Evolutionary conservation across 2,329 filamentous ascomycete genomes (phyloP).

Genomic region (Calycina herbarum): DNA sequence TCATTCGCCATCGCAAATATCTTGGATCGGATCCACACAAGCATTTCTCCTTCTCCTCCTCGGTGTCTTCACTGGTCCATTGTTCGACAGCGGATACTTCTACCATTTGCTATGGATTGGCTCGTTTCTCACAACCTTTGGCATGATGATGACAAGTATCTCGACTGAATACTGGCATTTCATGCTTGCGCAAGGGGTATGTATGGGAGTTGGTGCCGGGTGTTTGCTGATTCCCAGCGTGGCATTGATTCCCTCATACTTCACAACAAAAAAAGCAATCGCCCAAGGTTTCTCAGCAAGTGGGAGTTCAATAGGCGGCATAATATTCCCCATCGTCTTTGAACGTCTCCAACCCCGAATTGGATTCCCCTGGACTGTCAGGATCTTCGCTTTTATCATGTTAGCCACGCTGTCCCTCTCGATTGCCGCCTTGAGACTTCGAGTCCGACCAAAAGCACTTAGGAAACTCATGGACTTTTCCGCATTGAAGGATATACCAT

Average conservation of each 20-base stretch:
- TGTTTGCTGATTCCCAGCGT: constrained; percentile 48
- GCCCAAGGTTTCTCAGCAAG: not conserved
- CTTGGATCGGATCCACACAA: constrained; percentile 50
- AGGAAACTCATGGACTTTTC: constrained; percentile 42
- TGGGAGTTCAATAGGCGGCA: constrained; percentile 45
- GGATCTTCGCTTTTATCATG: constrained; percentile 51
- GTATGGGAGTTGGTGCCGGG: constrained; percentile 46
- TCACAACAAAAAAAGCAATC: constrained; percentile 22
- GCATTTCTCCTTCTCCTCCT: constrained; percentile 45
- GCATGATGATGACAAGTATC: constrained; percentile 45
- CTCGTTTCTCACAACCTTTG: constrained; percentile 45
- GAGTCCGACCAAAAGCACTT: constrained; percentile 39
- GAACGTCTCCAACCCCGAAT: constrained; percentile 49
- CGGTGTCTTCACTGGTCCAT: constrained; percentile 42
- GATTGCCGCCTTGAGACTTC: constrained; percentile 36
- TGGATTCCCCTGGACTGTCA: constrained; percentile 56
- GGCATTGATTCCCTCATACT: constrained; percentile 55
- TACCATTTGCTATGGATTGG: constrained; percentile 42
- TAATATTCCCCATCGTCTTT: constrained; percentile 63
- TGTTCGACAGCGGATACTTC: constrained; percentile 43
- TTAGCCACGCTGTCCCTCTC: constrained; percentile 34
- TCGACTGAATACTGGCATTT: constrained; percentile 44
- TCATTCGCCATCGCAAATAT: constrained; percentile 44
- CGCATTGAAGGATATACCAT: constrained; percentile 43
- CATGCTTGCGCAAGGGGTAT: constrained; percentile 46